Base-by-base conservation (phyloP, 192 early-diverging fungal genomes). In the Backusella australiensis region DNA sequence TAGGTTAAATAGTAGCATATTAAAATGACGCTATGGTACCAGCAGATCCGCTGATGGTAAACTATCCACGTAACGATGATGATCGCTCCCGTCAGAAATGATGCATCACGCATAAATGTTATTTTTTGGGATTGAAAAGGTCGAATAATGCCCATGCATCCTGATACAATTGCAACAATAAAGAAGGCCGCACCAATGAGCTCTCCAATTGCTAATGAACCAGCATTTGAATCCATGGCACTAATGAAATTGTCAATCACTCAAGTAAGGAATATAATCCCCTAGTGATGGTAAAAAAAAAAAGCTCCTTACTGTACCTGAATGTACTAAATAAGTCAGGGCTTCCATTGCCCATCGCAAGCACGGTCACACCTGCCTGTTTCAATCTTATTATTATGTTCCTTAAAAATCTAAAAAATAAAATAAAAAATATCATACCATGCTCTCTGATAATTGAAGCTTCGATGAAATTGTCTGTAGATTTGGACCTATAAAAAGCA, bases 301-400 rank as follows among this genome's bases (percentile, higher is more conserved):
- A 34, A 59, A 29, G 23, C 53, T 23, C 53, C 53, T 59, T 59
- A 59, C 53, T 59, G 52, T 73, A 76, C 78, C 68, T 75, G 26
- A 82, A 96, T 0, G 96, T 97, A 56, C 94, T 91, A 72, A 96
- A 94, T 41, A 99, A 78, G 78, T 99, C 97, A 6, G 95, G 94
- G 3, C 94, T 93, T 39, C 95, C 97, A 86, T 98, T 98, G 15
- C 96, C 96, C 34, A 93, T 85, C 0, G 93, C 93, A 15, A 94
- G 79, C 77, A 94, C 84, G 19, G 92, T 91, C 1, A 93, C 91
- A 2, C 92, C 92, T 0, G 91, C 92, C 87, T 83, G 52, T 35
- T 79, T 52, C 44, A 53, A 56, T 71, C 53, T 59, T 59, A 59
- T 26, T 59, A 59, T 7, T 59, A 59, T 59, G 53, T 59, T 59